Percentiles rank a stretch among this genome's conserved stretches.
Evolutionary conservation across 2,329 filamentous ascomycete species (phyloP).

Genomic region (Bipolaris victoriae): DNA sequence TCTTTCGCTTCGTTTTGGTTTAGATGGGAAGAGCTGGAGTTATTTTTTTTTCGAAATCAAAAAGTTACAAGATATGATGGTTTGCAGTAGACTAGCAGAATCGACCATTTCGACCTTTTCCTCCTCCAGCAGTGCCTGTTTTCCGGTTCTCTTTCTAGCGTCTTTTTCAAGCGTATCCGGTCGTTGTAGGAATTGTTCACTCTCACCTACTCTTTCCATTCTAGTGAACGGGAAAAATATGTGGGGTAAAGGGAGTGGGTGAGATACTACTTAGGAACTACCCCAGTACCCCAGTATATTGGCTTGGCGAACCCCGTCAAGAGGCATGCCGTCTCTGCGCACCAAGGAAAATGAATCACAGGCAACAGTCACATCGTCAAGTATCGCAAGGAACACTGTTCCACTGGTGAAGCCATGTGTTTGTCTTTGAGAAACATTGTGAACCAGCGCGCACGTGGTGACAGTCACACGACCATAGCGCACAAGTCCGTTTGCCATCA

Average conservation of each 20-base stretch:
- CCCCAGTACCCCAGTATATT: neutral
- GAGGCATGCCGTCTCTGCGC: neutral
- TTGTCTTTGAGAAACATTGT: neutral
- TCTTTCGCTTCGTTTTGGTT: neutral
- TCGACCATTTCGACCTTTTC: neutral
- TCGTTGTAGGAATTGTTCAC: too few species aligned
- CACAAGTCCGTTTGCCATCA: neutral
- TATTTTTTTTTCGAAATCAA: neutral
- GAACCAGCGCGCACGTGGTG: constrained; percentile 1
- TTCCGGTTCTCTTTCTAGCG: neutral
- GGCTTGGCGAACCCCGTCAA: neutral
- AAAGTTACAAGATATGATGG: neutral
- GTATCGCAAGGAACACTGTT: neutral
- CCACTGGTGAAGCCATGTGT: neutral
- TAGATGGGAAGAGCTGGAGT: neutral
- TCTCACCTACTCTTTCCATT: neutral
- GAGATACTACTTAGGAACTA: neutral
- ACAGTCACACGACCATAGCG: neutral
- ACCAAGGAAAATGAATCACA: neutral
- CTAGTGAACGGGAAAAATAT: neutral
- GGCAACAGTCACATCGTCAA: neutral
- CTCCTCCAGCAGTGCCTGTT: neutral
- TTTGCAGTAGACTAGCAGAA: neutral
- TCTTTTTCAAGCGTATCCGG: neutral
- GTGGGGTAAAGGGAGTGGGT: neutral